Conservation (phyloP, 306 rosid genomes). For the barrel medic (Medicago truncatula) region MtrunA17r5.0-ANR NC_053045.1:56226501-56227000, state of each 20-base stretch:
- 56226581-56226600: too few relatives aligned
- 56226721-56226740: neutral
- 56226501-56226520: neutral
- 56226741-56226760: neutral
- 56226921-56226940: conserved; percentile 31
- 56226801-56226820: neutral
- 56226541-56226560: too few relatives aligned
- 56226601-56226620: too few relatives aligned
- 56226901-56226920: neutral
- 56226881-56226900: conserved; percentile 13
- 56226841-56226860: neutral
- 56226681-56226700: neutral
- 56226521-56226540: too few relatives aligned
- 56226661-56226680: neutral
- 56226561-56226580: too few relatives aligned
- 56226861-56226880: conserved; percentile 8
- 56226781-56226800: neutral
- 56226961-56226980: conserved; percentile 52
- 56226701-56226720: conserved; percentile 10
- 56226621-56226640: neutral
- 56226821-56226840: neutral
- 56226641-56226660: neutral
- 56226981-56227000: conserved; percentile 47
- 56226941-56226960: conserved; percentile 48
- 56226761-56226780: neutral